Evolutionary conservation across 257 asterid genomes (phyloP).

Genomic region (Thymus quinquecostatus): DNA sequence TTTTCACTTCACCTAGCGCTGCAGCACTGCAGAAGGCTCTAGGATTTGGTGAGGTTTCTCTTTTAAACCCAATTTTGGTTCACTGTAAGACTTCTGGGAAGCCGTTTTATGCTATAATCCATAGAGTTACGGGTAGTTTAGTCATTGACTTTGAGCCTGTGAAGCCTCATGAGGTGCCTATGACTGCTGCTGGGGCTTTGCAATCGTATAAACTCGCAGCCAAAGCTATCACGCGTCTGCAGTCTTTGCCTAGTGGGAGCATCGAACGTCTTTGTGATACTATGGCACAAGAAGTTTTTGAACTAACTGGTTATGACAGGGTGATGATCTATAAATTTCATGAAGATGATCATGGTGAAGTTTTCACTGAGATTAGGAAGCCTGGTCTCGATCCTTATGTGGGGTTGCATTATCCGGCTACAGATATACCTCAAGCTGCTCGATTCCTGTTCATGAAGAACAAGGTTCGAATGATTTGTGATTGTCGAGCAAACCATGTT

Average conservation of each 20-base stretch:
- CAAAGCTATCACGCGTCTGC: constrained; percentile 88
- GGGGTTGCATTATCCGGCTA: constrained; percentile 95
- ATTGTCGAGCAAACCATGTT: constrained; percentile 76
- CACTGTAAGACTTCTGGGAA: constrained; percentile 96
- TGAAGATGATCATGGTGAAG: constrained; percentile 99
- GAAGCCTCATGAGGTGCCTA: constrained; percentile 91
- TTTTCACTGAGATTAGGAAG: constrained; percentile 74
- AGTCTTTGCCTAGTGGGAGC: constrained; percentile 91
- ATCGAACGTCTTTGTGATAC: constrained; percentile 80
- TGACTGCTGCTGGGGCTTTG: constrained; percentile 98
- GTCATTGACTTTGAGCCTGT: constrained; percentile 96
- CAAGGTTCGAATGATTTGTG: constrained; percentile 94
- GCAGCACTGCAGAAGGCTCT: constrained; percentile 82
- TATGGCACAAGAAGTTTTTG: constrained; percentile 92
- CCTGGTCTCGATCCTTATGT: constrained; percentile 89
- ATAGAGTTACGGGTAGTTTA: constrained; percentile 84
- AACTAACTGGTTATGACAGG: constrained; percentile 93
- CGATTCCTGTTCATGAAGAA: constrained; percentile 94
- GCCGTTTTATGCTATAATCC: constrained; percentile 93
- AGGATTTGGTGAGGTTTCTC: constrained; percentile 89
- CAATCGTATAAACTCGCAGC: constrained; percentile 96
- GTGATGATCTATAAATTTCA: constrained; percentile 92
- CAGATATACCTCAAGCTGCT: constrained; percentile 98
- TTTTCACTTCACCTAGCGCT: constrained; percentile 84
- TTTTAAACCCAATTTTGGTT: constrained; percentile 80